A percentile compares a stretch with the other conserved stretches of the same genome.
Conservation (phyloP, 495 filamentous ascomycete genomes). For the Annulohypoxylon maeteangense region DNA sequence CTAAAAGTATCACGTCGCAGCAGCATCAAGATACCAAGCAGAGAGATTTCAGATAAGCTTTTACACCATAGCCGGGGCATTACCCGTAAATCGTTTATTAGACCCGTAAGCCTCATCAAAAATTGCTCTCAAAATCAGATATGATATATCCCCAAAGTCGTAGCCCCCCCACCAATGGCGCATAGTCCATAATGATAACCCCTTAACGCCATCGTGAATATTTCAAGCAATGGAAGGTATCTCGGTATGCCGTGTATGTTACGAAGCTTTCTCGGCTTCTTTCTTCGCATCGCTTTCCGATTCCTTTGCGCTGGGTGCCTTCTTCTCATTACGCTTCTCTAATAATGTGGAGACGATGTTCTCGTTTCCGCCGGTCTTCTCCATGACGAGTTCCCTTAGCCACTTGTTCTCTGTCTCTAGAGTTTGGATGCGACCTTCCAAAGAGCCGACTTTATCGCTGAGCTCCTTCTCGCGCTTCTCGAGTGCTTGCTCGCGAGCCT, state of each 20-base stretch:
- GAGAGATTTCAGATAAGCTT: constrained; percentile 1
- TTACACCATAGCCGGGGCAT: constrained; percentile 10
- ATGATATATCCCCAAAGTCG: constrained; percentile 27
- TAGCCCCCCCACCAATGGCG: constrained; percentile 22
- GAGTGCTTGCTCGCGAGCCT: constrained; percentile 94
- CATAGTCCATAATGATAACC: constrained; percentile 24
- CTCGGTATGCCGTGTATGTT: constrained; percentile 2
- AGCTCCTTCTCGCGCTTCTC: constrained; percentile 92
- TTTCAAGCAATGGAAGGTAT: constrained; percentile 16
- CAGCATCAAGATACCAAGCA: neutral
- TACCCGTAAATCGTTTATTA: constrained; percentile 37
- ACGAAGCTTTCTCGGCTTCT: constrained; percentile 38
- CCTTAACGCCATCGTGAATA: constrained; percentile 41
- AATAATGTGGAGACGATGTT: constrained; percentile 58
- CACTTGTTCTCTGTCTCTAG: constrained; percentile 97
- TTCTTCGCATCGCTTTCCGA: constrained; percentile 24
- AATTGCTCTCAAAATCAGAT: constrained; percentile 29
- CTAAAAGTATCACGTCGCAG: constrained; percentile 13
- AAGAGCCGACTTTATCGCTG: constrained; percentile 77
- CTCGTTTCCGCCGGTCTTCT: constrained; percentile 79
- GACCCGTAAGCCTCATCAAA: constrained; percentile 12
- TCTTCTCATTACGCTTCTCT: constrained; percentile 52
- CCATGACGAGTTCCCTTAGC: constrained; percentile 91
- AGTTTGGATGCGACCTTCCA: constrained; percentile 85
- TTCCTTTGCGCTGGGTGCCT: constrained; percentile 24